phyloP scores from a whole-genome alignment of 768 basidiomycete species.

The Mycena vulgaris region DNA sequence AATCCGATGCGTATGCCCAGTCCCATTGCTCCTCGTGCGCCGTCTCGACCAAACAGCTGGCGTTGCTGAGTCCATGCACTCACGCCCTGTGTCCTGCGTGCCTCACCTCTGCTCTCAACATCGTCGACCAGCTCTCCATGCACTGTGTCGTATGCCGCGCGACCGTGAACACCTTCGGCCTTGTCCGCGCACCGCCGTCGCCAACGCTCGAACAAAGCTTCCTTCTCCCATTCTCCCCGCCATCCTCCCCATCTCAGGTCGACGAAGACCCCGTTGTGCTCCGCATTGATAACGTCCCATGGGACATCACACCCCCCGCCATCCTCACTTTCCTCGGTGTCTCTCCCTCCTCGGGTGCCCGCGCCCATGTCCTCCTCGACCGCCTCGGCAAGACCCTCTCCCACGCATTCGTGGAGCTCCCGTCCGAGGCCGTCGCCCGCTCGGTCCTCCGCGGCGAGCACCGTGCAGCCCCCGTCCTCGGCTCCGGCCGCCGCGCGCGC shows the following conservation, averaged over 20 bases:
- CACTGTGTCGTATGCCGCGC: conserved; percentile 85
- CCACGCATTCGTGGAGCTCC: conserved; percentile 87
- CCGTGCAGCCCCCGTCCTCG: conserved; percentile 71
- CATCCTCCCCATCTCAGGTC: conserved; percentile 24
- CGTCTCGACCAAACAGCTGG: conserved; percentile 56
- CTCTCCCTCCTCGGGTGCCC: conserved; percentile 73
- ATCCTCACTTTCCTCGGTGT: conserved; percentile 80
- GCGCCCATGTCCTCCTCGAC: conserved; percentile 86
- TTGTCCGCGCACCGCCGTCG: conserved; percentile 49
- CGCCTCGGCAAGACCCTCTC: conserved; percentile 87
- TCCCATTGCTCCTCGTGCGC: conserved; percentile 51
- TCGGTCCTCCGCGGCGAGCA: conserved; percentile 74
- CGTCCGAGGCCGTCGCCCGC: conserved; percentile 72
- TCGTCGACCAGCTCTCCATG: conserved; percentile 92
- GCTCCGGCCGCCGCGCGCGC: conserved; percentile 82
- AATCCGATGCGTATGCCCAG: conserved; percentile 47
- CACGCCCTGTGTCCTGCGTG: conserved; percentile 87
- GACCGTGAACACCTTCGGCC: conserved; percentile 78
- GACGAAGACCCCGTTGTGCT: conserved; percentile 70
- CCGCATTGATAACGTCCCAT: conserved; percentile 91
- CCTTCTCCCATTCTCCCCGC: conserved; percentile 33
- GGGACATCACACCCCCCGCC: conserved; percentile 89
- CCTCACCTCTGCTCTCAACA: conserved; percentile 89
- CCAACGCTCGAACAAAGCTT: conserved; percentile 35
- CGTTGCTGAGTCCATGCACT: conserved; percentile 79